Conservation (phyloP, 176 grass and related monocot species). For the Cymbopogon citratus region DNA sequence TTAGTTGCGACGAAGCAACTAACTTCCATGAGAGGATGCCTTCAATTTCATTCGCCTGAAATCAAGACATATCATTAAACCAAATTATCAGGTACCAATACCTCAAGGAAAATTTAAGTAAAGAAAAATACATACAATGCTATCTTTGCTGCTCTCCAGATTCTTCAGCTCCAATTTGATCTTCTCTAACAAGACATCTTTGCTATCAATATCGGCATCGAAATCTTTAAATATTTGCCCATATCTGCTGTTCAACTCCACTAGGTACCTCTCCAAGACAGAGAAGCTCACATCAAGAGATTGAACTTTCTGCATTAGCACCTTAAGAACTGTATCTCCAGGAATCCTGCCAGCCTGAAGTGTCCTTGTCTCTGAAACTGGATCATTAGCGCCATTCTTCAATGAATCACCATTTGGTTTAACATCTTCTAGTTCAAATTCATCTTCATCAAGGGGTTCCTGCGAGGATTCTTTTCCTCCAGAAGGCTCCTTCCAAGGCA, state of each 20-base stretch:
- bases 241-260: constrained; percentile 91
- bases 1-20: constrained; percentile 65
- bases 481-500: constrained; percentile 33
- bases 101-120: neutral
- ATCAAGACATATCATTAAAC: constrained; percentile 21
- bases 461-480: constrained; percentile 41
- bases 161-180: constrained; percentile 64
- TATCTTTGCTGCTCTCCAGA: constrained; percentile 64
- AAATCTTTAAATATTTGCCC: constrained; percentile 96
- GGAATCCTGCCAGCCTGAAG: constrained; percentile 81
- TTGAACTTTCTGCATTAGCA: constrained; percentile 95
- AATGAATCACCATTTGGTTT: constrained; percentile 42
- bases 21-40: constrained; percentile 65
- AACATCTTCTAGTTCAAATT: constrained; percentile 49
- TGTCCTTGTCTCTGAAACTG: constrained; percentile 42
- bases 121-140: constrained; percentile 38
- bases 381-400: constrained; percentile 46
- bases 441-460: constrained; percentile 43
- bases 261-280: constrained; percentile 85
- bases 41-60: constrained; percentile 64
- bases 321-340: constrained; percentile 89
- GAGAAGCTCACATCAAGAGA: constrained; percentile 96
- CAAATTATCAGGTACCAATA: constrained; percentile 17
- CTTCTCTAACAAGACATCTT: constrained; percentile 60
- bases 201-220: constrained; percentile 75